Percentiles rank a stretch among this genome's conserved stretches.
These are phyloP conservation scores for Tuctoria greenei DNA, from an alignment of 176 grass and related monocot genomes.

Conservation along the genomic window DNA sequence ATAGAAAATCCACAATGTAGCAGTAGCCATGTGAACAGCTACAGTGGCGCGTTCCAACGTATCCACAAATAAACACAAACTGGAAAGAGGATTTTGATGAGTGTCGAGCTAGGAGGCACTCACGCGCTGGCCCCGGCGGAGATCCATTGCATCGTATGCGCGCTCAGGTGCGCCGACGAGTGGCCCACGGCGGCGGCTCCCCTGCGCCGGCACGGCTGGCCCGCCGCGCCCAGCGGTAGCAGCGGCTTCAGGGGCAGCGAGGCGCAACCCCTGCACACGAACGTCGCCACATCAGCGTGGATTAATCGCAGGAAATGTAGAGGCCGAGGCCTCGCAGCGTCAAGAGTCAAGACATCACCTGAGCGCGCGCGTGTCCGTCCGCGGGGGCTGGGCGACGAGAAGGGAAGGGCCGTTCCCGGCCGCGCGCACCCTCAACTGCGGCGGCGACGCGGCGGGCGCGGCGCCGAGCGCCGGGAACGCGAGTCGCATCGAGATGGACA, in stretches of 20 bases:
- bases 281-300: background rate
- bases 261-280: conserved; percentile 42
- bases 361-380: conserved; percentile 9
- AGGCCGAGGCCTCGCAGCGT: background rate
- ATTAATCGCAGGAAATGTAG: background rate
- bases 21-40: too few species aligned
- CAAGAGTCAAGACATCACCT: conserved; percentile 11
- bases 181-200: conserved; percentile 37
- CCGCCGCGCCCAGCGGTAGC: background rate
- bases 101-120: too few species aligned
- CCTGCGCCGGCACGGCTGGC: background rate
- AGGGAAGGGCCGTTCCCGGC: too few species aligned
- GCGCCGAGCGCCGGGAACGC: conserved; percentile 34
- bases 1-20: background rate
- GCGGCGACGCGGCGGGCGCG: background rate
- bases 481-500: conserved; percentile 51
- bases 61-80: too few species aligned
- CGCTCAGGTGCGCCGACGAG: conserved; percentile 46
- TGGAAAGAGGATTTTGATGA: background rate
- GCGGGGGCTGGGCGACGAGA: background rate
- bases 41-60: too few species aligned
- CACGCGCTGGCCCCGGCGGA: conserved; percentile 74
- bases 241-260: conserved; percentile 34
- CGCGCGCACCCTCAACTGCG: conserved; percentile 13
- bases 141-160: conserved; percentile 70